Base-by-base conservation (phyloP, 116 monocot genomes). In the Trichopus zeylanicus region DNA sequence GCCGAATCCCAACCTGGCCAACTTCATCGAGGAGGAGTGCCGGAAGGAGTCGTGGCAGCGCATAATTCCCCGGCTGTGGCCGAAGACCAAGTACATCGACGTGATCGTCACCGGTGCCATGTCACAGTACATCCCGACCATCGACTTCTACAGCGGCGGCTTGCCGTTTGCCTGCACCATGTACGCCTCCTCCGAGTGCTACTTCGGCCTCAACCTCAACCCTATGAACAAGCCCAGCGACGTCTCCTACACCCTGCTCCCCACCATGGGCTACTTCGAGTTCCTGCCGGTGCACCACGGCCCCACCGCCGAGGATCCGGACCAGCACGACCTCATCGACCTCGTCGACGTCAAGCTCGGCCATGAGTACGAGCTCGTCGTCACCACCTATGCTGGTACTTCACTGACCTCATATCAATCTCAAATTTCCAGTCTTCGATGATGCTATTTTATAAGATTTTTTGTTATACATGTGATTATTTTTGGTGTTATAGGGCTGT, bases 321-420 rank as follows among this genome's bases (percentile, higher is more conserved):
- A 56, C 37, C 51, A 53, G 0, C 59, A 39, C 5, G 70, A 86
- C 53, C 66, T 92, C 33, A 75, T 92, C 20, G 80, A 67, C 22
- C 80, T 92, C 42, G 79, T 84, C 60, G 70, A 87, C 35, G 84
- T 92, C 20, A 72, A 84, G 67, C 70, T 92, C 31, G 84, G 88
- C 10, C 68, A 79, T 10, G 84, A 87, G 51, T 92, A 92, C 46
- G 92, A 92, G 76, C 81, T 92, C 73, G 71, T 92, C 18, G 78
- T 92, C 76, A 87, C 87, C 46, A 92, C 87, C 51, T 92, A 84
- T 35, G 67, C 92, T 22, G 88, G 87, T 79, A 71, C 12, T 4
- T 3, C 1, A 56, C 3, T 35, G 10, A 57, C 8, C 9, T 20
- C 10, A 3, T 13, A 26, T 18, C 15, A 15, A 46, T 22, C 18